These are phyloP conservation scores for Leishmania tropica DNA, from an alignment of 208 protist species.

Conservation along the genomic window DNA sequence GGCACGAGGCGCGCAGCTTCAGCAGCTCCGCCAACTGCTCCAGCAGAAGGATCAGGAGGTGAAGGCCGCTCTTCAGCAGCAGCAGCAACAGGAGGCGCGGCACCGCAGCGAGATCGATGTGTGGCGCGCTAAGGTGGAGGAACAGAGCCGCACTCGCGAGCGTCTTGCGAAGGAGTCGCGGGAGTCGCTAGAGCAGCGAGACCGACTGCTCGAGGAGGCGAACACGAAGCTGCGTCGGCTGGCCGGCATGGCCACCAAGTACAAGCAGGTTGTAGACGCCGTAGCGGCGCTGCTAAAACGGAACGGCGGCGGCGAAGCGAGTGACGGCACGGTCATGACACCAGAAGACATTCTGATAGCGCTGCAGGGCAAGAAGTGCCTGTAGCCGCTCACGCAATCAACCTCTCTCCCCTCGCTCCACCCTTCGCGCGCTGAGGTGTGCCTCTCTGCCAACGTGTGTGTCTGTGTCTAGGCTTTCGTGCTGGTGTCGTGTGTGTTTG, in stretches of 20 bases:
- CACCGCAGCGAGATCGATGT: slow-evolving; percentile 47
- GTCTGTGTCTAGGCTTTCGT: not conserved
- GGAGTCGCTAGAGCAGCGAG: slow-evolving; percentile 36
- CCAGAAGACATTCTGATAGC: slow-evolving; percentile 55
- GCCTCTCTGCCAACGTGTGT: not conserved
- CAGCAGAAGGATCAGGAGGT: slow-evolving; percentile 66
- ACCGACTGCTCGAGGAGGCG: slow-evolving; percentile 47
- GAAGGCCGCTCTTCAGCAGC: slow-evolving; percentile 44
- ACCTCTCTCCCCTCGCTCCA: not conserved
- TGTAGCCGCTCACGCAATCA: not conserved
- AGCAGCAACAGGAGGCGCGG: slow-evolving; percentile 43
- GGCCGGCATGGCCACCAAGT: slow-evolving; percentile 54
- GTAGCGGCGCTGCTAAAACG: slow-evolving; percentile 21
- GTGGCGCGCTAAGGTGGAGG: slow-evolving; percentile 51
- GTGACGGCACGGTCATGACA: slow-evolving; percentile 11
- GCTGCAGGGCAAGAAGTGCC: slow-evolving; percentile 27
- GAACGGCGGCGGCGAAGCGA: not conserved
- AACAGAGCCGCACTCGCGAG: slow-evolving; percentile 50
- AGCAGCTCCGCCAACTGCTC: slow-evolving; percentile 58
- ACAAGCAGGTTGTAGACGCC: slow-evolving; percentile 39
- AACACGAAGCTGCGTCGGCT: slow-evolving; percentile 56
- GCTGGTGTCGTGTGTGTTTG: not conserved
- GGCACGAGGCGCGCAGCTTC: slow-evolving; percentile 35
- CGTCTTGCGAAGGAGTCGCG: slow-evolving; percentile 37
- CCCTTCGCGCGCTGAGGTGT: not conserved